phyloP scores from a whole-genome alignment of 148 eudicot genomes.

The Rhododendron simsii region DNA sequence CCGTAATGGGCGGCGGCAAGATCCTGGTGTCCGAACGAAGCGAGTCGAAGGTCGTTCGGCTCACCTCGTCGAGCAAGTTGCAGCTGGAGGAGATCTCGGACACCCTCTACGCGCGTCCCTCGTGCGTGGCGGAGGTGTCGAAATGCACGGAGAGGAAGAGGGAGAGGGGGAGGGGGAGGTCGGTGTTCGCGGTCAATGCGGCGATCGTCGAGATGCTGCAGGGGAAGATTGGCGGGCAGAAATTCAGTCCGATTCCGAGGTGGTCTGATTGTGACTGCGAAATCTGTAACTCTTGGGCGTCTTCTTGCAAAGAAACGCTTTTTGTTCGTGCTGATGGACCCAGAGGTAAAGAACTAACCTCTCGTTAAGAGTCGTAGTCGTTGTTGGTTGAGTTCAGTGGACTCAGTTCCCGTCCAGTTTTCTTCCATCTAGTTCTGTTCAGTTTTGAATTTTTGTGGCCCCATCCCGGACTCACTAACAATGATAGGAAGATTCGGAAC shows the following conservation, averaged over 20 bases:
- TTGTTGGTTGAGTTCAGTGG: too few species aligned
- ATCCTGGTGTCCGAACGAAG: conserved; percentile 67
- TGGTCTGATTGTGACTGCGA: conserved; percentile 92
- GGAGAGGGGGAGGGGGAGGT: background rate
- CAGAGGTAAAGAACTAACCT: background rate
- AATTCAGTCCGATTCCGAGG: conserved; percentile 49
- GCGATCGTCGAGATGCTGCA: conserved; percentile 69
- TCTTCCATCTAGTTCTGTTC: background rate
- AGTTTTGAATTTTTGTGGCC: background rate
- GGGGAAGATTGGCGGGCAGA: conserved; percentile 49
- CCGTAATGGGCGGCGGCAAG: conserved; percentile 46
- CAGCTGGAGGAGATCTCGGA: conserved; percentile 85
- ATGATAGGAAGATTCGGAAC: too few species aligned
- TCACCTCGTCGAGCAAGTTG: conserved; percentile 49
- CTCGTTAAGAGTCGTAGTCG: too few species aligned
- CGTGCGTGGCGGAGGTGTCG: conserved; percentile 54
- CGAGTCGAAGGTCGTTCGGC: conserved; percentile 45
- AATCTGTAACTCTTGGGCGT: conserved; percentile 63
- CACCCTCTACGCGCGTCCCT: conserved; percentile 70
- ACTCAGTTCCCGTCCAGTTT: too few species aligned
- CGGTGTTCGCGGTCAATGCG: conserved; percentile 38
- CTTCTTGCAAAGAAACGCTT: conserved; percentile 57
- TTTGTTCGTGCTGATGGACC: conserved; percentile 53
- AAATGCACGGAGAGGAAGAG: conserved; percentile 15
- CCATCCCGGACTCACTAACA: too few species aligned